Evolutionary conservation across 441 rosid species (phyloP).

Genomic region (Geranium incanum): DNA sequence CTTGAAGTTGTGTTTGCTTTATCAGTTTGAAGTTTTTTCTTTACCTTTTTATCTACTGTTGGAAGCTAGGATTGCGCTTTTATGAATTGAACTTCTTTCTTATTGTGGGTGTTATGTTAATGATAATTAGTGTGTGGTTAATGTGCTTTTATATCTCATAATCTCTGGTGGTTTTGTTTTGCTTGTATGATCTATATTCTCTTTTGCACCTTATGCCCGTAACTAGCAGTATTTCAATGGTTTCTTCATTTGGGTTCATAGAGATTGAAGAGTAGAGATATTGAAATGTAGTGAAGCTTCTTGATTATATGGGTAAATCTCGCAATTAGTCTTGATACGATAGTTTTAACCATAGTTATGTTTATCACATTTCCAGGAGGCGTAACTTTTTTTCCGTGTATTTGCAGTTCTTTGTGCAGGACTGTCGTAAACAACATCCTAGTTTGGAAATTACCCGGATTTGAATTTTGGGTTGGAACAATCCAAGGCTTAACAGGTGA

Average conservation of each 20-base stretch:
- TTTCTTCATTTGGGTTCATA: constrained; percentile 20
- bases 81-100: constrained; percentile 16
- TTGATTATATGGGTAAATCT: constrained; percentile 17
- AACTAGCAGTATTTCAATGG: constrained; percentile 8
- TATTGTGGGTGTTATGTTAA: constrained; percentile 22
- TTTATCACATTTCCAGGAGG: constrained; percentile 12
- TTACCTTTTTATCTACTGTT: constrained; percentile 14
- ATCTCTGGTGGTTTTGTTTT: constrained; percentile 8
- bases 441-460: constrained; percentile 12
- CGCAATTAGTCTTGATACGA: constrained; percentile 7
- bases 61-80: constrained; percentile 21
- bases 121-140: constrained; percentile 12
- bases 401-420: constrained; percentile 30
- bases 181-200: constrained; percentile 3
- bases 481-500: not conserved
- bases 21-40: constrained; percentile 7
- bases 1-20: constrained; percentile 7
- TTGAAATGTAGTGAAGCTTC: constrained; percentile 24
- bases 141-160: constrained; percentile 1
- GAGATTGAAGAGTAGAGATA: constrained; percentile 21
- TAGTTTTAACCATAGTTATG: constrained; percentile 21
- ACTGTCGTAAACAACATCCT: not conserved
- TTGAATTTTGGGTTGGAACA: constrained; percentile 15
- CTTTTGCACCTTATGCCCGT: constrained; percentile 9
- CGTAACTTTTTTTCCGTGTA: constrained; percentile 24